These are phyloP conservation scores for Sclerotiophoma versabilis DNA, from an alignment of 2,329 filamentous ascomycete genomes.

Conservation along the genomic window DNA sequence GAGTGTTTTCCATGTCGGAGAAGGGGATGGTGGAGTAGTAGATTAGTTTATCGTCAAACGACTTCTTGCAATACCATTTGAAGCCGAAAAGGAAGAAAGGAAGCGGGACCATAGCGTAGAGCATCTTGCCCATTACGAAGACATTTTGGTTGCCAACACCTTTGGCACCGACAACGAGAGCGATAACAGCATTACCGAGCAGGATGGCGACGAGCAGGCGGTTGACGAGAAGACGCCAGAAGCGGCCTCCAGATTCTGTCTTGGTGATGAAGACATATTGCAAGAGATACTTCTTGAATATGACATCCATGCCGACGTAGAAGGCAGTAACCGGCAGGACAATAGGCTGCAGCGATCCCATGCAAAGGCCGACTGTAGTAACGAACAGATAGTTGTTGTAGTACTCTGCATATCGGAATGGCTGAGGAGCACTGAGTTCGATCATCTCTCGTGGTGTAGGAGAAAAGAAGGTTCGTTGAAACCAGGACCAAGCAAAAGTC, in stretches of 20 bases:
- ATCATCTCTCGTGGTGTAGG: conserved; percentile 92
- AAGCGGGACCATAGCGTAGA: conserved; percentile 75
- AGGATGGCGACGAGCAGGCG: conserved; percentile 84
- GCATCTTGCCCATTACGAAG: conserved; percentile 56
- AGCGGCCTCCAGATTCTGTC: conserved; percentile 90
- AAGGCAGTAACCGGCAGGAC: conserved; percentile 85
- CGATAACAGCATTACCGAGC: conserved; percentile 78
- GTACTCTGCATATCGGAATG: conserved; percentile 94
- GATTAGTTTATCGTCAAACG: conserved; percentile 79
- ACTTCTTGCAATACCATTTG: conserved; percentile 79
- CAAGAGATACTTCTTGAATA: conserved; percentile 92
- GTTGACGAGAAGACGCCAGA: conserved; percentile 91
- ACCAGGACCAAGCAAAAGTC: conserved; percentile 79
- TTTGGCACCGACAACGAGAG: conserved; percentile 76
- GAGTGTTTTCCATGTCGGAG: conserved; percentile 60
- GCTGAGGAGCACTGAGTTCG: conserved; percentile 86
- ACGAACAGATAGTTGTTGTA: conserved; percentile 99
- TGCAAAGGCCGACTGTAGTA: conserved; percentile 83
- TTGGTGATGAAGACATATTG: conserved; percentile 90
- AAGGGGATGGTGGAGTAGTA: conserved; percentile 72
- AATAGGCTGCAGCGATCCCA: conserved; percentile 83
- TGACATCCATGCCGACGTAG: conserved; percentile 85
- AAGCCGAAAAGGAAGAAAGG: conserved; percentile 80
- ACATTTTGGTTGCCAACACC: conserved; percentile 58
- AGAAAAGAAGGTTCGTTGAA: conserved; percentile 78